Base-by-base conservation (phyloP, 352 stramenopile genomes). In the Phytophthora quininea region DNA sequence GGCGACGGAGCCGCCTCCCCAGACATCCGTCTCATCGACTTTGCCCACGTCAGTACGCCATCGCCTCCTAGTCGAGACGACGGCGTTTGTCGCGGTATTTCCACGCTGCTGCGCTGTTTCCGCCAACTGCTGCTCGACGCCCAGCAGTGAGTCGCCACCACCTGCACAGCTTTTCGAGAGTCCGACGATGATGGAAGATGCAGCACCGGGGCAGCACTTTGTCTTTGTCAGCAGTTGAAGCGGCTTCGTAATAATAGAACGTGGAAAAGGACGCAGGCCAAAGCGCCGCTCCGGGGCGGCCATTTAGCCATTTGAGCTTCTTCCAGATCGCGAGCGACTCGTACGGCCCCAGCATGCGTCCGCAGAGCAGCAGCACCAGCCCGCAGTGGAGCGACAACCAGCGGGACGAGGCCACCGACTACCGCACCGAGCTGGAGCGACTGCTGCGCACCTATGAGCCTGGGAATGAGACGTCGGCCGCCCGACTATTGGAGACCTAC, bases 21-120 rank as follows among this genome's bases (percentile, higher is more conserved):
- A 35, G 31, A 95, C 64, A 89, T 95, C 42, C 85, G 85, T 0
- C 79, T 96, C 32, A 96, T 96, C 33, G 88, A 96, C 62, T 96
- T 96, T 71, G 86, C 88, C n/a, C 88, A 96, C 56, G 78, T 84
- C 27, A 76, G 64, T 7, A 48, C 67, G 4, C 74, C 73, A 3
- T 30, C 49, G 40, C 57, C 56, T 50, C 52, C 68, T 3, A 73
- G 62, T 30, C 69, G 58, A 7, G 87, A 95, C 64, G 82, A 86
- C 4, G 87, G 85, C 15, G 62, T 93, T n/a, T 66, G 76, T 62
- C 80, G 62, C 0, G 87, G 87, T 30, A 74, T 95, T 35, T 48
- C 38, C 54, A 89, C 78, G 7, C 61, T 91, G 35, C 74, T 73
- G n/a, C 29, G 33, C 5, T 85, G 84, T 47, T 92, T 95, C 72